Percentiles rank a stretch among this genome's conserved stretches.
Conservation (phyloP, 441 rosid species). For the Erodium moschatum region DNA sequence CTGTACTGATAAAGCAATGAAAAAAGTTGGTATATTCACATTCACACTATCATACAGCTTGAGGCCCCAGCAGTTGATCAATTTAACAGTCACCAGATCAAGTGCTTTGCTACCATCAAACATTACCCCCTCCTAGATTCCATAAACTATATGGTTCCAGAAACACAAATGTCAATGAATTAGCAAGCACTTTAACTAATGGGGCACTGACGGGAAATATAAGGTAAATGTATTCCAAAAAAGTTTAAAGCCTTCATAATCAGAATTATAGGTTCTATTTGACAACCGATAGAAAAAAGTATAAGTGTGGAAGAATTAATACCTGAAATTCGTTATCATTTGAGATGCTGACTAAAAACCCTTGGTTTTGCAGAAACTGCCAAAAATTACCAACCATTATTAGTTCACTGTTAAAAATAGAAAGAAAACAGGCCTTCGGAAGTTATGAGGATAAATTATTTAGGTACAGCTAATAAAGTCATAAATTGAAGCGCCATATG, state of each 20-base stretch:
- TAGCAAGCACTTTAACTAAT: neutral
- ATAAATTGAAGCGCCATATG: neutral
- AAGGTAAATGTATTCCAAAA: neutral
- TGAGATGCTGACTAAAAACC: slow-evolving; percentile 48
- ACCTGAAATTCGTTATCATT: slow-evolving; percentile 58
- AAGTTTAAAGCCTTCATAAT: slow-evolving; percentile 1
- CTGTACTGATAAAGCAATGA: neutral
- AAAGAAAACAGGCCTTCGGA: neutral
- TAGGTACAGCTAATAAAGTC: neutral
- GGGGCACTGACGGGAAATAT: no score
- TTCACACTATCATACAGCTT: neutral
- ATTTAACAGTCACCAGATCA: slow-evolving; percentile 8
- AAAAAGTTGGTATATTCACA: neutral
- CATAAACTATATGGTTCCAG: neutral
- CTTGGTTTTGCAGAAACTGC: slow-evolving; percentile 62
- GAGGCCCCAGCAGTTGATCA: neutral
- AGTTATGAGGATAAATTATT: neutral
- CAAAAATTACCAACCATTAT: slow-evolving; percentile 7
- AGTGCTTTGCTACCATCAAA: neutral
- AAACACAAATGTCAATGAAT: neutral
- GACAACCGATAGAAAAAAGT: neutral
- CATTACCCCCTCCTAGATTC: neutral
- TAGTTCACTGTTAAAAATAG: neutral
- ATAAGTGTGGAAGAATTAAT: slow-evolving; percentile 18
- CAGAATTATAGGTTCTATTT: slow-evolving; percentile 14